Evolutionary conservation across 106 monocot species (phyloP).

Genomic region (Iris macrosiphon): DNA sequence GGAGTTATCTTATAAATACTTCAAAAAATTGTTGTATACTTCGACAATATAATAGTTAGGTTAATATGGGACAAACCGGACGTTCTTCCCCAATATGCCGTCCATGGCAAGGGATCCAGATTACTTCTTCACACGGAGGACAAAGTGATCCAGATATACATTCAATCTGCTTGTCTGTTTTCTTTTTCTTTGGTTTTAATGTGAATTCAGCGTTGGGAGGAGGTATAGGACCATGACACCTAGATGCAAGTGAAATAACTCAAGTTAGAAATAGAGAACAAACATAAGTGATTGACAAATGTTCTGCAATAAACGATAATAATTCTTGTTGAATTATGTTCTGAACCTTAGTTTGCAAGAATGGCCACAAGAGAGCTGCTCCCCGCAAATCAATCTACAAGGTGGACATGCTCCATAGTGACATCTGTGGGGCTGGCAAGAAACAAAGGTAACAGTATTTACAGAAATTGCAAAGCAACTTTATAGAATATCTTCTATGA

Average conservation of each 20-base stretch:
- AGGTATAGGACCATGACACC: constrained; percentile 87
- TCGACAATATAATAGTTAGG: background rate
- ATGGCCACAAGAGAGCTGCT: constrained; percentile 73
- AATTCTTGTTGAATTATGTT: background rate
- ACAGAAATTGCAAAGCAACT: background rate
- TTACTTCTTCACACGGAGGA: constrained; percentile 78
- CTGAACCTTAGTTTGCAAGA: constrained; percentile 78
- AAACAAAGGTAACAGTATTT: constrained; percentile 2
- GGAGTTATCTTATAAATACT: background rate
- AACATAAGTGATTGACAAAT: background rate
- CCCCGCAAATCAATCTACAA: constrained; percentile 64
- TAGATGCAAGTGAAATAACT: constrained; percentile 13
- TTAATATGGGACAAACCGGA: constrained; percentile 35
- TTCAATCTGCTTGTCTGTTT: constrained; percentile 32
- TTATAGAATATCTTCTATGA: background rate
- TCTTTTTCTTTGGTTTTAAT: constrained; percentile 81
- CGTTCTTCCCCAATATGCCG: constrained; percentile 76
- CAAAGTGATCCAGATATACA: constrained; percentile 68
- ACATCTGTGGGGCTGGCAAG: constrained; percentile 78
- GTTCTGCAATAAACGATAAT: background rate
- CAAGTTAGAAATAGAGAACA: background rate
- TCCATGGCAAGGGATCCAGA: constrained; percentile 65
- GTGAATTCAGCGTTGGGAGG: constrained; percentile 89
- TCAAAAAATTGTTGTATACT: background rate
- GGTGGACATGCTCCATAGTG: constrained; percentile 98